Percentiles rank a stretch among this genome's conserved stretches.
Evolutionary conservation across 495 filamentous ascomycete species (phyloP).

Genomic region (Penicillium canariense): DNA sequence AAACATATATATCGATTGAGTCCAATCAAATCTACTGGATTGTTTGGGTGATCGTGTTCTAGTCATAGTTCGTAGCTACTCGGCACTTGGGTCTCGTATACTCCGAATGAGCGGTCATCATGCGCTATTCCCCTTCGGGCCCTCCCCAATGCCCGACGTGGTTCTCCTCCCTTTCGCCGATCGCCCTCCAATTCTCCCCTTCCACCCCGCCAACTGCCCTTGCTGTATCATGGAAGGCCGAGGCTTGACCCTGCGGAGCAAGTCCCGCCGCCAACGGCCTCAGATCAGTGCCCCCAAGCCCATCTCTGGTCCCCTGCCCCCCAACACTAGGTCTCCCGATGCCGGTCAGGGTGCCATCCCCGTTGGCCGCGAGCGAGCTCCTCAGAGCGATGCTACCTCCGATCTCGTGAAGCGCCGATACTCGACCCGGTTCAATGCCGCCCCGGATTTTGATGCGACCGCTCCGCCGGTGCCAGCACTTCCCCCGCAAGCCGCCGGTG

Average conservation of each 20-base stretch:
- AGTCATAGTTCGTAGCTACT: too few relatives aligned
- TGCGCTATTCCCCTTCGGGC: conserved; percentile 10
- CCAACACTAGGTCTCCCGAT: conserved; percentile 32
- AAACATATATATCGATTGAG: too few relatives aligned
- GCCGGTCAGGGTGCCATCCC: conserved; percentile 24
- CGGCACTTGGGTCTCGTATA: too few relatives aligned
- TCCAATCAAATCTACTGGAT: too few relatives aligned
- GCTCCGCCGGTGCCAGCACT: conserved; percentile 65
- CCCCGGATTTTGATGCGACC: conserved; percentile 64
- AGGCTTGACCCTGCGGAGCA: conserved; percentile 85
- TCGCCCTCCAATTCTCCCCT: conserved; percentile 4
- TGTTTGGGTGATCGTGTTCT: too few relatives aligned
- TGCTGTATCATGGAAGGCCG: conserved; percentile 51
- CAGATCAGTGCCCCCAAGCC: conserved; percentile 82
- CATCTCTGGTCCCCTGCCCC: conserved; percentile 63
- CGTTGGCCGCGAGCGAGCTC: conserved; percentile 31
- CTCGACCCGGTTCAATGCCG: conserved; percentile 82
- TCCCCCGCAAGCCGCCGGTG: conserved; percentile 48
- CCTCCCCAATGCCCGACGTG: conserved; percentile 4
- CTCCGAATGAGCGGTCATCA: too few relatives aligned
- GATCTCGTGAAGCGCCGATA: conserved; percentile 94
- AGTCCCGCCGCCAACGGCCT: conserved; percentile 67
- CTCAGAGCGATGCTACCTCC: conserved; percentile 59
- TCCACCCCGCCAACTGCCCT: conserved; percentile 9
- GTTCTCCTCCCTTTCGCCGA: neutral